Evolutionary conservation across 2,329 filamentous ascomycete genomes (phyloP).

Genomic region (Paecilomyces formosus): DNA sequence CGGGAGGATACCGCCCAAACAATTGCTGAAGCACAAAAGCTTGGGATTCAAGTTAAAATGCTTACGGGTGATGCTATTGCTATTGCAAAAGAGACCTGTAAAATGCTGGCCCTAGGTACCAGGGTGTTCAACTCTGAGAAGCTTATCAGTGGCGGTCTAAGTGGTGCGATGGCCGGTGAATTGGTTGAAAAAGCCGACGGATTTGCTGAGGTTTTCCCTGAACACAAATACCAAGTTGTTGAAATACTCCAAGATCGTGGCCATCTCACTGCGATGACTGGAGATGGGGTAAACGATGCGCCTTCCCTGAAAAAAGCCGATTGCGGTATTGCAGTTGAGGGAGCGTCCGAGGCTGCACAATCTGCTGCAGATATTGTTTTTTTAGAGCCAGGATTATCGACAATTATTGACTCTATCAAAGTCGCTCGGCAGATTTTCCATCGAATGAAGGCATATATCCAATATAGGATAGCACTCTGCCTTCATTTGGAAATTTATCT

Average conservation of each 20-base stretch:
- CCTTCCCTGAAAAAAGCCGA: conserved; percentile 68
- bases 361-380: conserved; percentile 69
- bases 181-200: conserved; percentile 67
- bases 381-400: conserved; percentile 62
- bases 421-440: conserved; percentile 68
- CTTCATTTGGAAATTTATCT: conserved; percentile 70
- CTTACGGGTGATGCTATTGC: conserved; percentile 72
- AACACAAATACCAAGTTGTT: conserved; percentile 70
- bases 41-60: conserved; percentile 74
- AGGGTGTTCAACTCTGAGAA: conserved; percentile 76
- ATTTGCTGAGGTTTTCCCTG: conserved; percentile 67
- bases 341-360: conserved; percentile 64
- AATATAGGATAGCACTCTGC: conserved; percentile 70
- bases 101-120: conserved; percentile 69
- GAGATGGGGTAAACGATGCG: conserved; percentile 68
- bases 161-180: conserved; percentile 66
- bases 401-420: conserved; percentile 67
- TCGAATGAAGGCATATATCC: conserved; percentile 73
- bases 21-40: conserved; percentile 65
- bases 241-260: conserved; percentile 68
- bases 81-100: conserved; percentile 75
- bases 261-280: conserved; percentile 67
- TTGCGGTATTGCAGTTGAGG: conserved; percentile 67
- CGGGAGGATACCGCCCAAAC: conserved; percentile 73
- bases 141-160: conserved; percentile 67